Evolutionary conservation across 306 rosid species (phyloP).

Genomic region (Lathyrus tuberosus): DNA sequence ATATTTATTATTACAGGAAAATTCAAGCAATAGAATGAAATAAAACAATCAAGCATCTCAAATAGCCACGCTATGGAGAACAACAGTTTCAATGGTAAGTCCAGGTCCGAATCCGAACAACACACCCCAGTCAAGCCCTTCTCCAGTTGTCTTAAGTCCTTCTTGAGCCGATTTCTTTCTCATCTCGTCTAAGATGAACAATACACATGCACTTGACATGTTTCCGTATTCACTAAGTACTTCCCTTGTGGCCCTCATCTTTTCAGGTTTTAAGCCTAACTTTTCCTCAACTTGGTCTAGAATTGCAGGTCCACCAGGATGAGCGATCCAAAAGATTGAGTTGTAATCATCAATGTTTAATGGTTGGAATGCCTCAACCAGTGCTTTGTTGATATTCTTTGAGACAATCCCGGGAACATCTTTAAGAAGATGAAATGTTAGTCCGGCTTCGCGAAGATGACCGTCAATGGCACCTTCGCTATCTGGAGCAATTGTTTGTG

Average conservation of each 20-base stretch:
- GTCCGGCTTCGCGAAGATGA: slow-evolving; percentile 45
- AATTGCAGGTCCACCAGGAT: slow-evolving; percentile 46
- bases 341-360: slow-evolving; percentile 40
- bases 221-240: slow-evolving; percentile 70
- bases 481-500: slow-evolving; percentile 68
- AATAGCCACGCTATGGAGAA: slow-evolving; percentile 54
- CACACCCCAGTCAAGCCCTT: slow-evolving; percentile 74
- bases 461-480: slow-evolving; percentile 65
- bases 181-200: slow-evolving; percentile 72
- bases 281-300: slow-evolving; percentile 42
- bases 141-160: slow-evolving; percentile 46
- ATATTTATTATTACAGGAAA: not conserved
- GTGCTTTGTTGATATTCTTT: slow-evolving; percentile 40
- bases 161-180: slow-evolving; percentile 51
- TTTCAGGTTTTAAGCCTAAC: slow-evolving; percentile 35
- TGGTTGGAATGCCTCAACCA: slow-evolving; percentile 41
- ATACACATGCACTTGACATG: slow-evolving; percentile 82
- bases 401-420: slow-evolving; percentile 50
- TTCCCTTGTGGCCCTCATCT: slow-evolving; percentile 48
- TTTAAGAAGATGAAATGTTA: slow-evolving; percentile 44
- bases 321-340: slow-evolving; percentile 47
- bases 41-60: not conserved
- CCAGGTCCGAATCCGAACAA: slow-evolving; percentile 80
- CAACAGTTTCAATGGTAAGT: slow-evolving; percentile 71
- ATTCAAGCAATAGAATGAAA: not conserved